Evolutionary conservation across 352 stramenopile genomes (phyloP).

Genomic region (Plasmopara halstedii): DNA sequence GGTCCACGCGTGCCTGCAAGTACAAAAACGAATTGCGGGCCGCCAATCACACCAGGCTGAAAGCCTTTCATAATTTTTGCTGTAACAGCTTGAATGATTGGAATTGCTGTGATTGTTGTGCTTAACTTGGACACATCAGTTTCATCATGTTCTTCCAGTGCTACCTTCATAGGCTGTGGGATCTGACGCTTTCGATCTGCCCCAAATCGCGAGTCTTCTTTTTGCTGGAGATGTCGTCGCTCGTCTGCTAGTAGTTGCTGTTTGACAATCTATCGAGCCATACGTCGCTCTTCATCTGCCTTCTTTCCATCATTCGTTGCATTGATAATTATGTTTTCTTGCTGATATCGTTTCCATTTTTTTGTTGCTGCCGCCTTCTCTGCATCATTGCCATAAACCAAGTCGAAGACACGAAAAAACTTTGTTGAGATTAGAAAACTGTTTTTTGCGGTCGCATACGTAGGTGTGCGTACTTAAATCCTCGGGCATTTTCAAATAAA

Average conservation of each 20-base stretch:
- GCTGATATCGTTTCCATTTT: slow-evolving; percentile 80
- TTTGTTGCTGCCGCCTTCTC: slow-evolving; percentile 65
- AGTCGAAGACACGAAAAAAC: slow-evolving; percentile 61
- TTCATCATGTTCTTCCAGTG: slow-evolving; percentile 73
- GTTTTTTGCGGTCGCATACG: no score
- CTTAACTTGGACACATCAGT: slow-evolving; percentile 65
- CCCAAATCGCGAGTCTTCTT: slow-evolving; percentile 75
- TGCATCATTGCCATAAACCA: slow-evolving; percentile 69
- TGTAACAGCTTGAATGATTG: slow-evolving; percentile 80
- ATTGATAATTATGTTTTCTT: slow-evolving; percentile 75
- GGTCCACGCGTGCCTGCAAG: slow-evolving; percentile 70
- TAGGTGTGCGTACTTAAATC: slow-evolving; percentile 67
- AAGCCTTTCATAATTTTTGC: slow-evolving; percentile 87
- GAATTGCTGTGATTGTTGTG: slow-evolving; percentile 69
- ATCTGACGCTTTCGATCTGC: slow-evolving; percentile 73
- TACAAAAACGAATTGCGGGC: slow-evolving; percentile 65
- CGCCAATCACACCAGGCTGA: slow-evolving; percentile 62
- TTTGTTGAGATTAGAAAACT: no score
- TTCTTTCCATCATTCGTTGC: slow-evolving; percentile 82
- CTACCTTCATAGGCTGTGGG: slow-evolving; percentile 79
- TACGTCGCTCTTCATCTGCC: slow-evolving; percentile 80
- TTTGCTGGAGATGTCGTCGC: slow-evolving; percentile 63
- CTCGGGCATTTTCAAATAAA: slow-evolving; percentile 79
- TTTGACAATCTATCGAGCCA: slow-evolving; percentile 73
- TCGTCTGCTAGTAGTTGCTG: slow-evolving; percentile 75